Evolutionary conservation across 2,329 filamentous ascomycete genomes (phyloP).

Genomic region (Zymoseptoria brevis): DNA sequence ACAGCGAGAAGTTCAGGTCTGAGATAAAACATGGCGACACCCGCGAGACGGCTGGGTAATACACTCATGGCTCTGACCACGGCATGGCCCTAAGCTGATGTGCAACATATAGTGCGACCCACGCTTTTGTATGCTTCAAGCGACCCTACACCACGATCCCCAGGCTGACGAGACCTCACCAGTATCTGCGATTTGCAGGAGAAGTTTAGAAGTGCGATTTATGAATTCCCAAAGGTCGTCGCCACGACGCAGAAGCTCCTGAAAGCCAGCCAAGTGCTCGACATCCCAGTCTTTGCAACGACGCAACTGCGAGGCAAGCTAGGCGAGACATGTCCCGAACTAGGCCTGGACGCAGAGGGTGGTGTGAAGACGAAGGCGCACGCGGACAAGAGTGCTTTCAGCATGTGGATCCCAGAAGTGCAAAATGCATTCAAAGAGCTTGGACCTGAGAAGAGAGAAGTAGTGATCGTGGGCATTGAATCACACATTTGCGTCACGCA

Average conservation of each 20-base stretch:
- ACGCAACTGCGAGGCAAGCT: conserved; percentile 76
- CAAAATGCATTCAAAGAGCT: conserved; percentile 36
- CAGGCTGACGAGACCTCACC: conserved; percentile 6
- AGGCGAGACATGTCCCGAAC: conserved; percentile 68
- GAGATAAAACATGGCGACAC: conserved; percentile 7
- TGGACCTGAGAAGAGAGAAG: conserved; percentile 43
- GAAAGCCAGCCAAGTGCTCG: conserved; percentile 44
- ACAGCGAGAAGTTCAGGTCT: no score
- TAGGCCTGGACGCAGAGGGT: conserved; percentile 46
- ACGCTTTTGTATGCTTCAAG: conserved; percentile 14
- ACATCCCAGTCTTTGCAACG: conserved; percentile 74
- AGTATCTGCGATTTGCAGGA: conserved; percentile 95
- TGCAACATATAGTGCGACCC: conserved; percentile 3
- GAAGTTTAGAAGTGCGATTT: conserved; percentile 76
- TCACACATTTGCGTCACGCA: conserved; percentile 91
- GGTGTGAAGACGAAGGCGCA: conserved; percentile 49
- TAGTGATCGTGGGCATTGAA: conserved; percentile 85
- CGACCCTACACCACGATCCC: neutral
- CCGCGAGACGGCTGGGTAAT: conserved; percentile 18
- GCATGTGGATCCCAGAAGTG: conserved; percentile 71
- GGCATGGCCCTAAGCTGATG: conserved; percentile 1
- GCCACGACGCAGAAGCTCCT: conserved; percentile 47
- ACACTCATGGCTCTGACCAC: neutral
- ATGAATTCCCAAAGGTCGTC: conserved; percentile 71
- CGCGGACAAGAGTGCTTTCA: conserved; percentile 83